These are phyloP conservation scores for Fusarium armeniacum DNA, from an alignment of 2,329 filamentous ascomycete genomes.

Conservation along the genomic window DNA sequence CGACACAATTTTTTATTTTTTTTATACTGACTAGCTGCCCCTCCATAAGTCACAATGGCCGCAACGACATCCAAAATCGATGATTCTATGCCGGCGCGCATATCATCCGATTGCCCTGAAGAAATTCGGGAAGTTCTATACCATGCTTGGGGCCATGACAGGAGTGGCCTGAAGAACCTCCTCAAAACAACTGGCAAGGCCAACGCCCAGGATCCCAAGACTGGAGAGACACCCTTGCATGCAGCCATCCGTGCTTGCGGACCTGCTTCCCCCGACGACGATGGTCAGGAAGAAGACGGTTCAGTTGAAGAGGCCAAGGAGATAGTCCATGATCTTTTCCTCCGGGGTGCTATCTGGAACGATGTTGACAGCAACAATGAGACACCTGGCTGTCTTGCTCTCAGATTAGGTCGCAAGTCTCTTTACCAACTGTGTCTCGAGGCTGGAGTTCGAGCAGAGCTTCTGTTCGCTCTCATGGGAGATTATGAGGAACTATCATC, in stretches of 20 bases:
- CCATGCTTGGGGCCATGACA: slow-evolving; percentile 72
- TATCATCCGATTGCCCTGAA: slow-evolving; percentile 66
- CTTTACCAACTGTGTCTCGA: slow-evolving; percentile 89
- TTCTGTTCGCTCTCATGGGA: slow-evolving; percentile 85
- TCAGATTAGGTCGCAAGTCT: slow-evolving; percentile 73
- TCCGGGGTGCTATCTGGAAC: slow-evolving; percentile 97
- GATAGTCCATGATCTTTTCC: slow-evolving; percentile 81
- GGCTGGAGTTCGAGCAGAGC: slow-evolving; percentile 90
- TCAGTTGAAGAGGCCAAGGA: slow-evolving; percentile 73
- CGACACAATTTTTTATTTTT: slow-evolving; percentile 26
- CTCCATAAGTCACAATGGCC: slow-evolving; percentile 48
- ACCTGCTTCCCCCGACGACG: slow-evolving; percentile 52
- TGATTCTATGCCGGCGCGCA: slow-evolving; percentile 67
- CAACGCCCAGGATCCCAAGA: slow-evolving; percentile 86
- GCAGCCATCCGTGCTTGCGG: slow-evolving; percentile 86
- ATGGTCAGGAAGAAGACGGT: slow-evolving; percentile 57
- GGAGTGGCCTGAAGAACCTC: slow-evolving; percentile 75
- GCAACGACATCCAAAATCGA: slow-evolving; percentile 54
- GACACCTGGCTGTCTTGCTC: slow-evolving; percentile 90
- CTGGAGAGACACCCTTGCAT: slow-evolving; percentile 89
- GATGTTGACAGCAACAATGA: slow-evolving; percentile 88
- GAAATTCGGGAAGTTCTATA: slow-evolving; percentile 66
- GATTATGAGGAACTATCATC: slow-evolving; percentile 81
- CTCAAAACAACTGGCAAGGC: slow-evolving; percentile 73
- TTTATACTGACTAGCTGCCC: slow-evolving; percentile 19